phyloP scores from a whole-genome alignment of 2,329 filamentous ascomycete species.

The Raffaelea albimanens region DNA sequence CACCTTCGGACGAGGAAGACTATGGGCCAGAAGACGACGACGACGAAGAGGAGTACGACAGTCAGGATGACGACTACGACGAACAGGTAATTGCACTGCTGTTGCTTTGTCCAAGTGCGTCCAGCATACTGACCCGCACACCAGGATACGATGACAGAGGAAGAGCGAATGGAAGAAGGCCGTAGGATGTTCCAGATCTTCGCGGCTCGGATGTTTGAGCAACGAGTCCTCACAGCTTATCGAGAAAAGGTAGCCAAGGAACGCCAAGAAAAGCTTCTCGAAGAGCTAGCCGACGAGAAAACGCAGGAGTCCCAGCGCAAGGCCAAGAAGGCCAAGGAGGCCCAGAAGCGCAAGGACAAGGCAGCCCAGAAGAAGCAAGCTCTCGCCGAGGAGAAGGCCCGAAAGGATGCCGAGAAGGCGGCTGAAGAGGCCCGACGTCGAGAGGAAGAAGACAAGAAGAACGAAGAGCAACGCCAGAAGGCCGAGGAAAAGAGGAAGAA shows the following conservation, averaged over 20 bases:
- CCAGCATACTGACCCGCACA: background rate
- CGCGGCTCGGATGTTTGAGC: conserved; percentile 97
- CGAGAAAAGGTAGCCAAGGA: conserved; percentile 93
- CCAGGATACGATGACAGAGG: conserved; percentile 92
- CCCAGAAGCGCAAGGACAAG: conserved; percentile 92
- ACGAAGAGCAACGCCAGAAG: conserved; percentile 71
- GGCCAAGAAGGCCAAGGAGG: conserved; percentile 87
- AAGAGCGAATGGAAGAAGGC: conserved; percentile 98
- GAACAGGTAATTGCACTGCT: conserved; percentile 51
- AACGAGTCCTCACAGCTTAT: conserved; percentile 92
- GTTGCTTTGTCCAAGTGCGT: too few species aligned
- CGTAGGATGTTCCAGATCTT: conserved; percentile 99
- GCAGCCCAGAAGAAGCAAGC: conserved; percentile 80
- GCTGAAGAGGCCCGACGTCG: conserved; percentile 72
- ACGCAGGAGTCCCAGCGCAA: conserved; percentile 68
- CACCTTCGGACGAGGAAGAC: conserved; percentile 51
- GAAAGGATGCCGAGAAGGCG: conserved; percentile 78
- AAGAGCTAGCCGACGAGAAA: conserved; percentile 83
- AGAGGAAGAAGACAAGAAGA: conserved; percentile 66
- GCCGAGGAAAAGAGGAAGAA: conserved; percentile 88
- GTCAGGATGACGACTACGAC: conserved; percentile 61
- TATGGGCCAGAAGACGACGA: conserved; percentile 36
- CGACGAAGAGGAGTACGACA: conserved; percentile 51
- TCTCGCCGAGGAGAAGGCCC: conserved; percentile 83
- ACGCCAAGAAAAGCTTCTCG: conserved; percentile 79